Conservation (phyloP, 805 yeast species). For the Saturnispora gosingensis region DNA sequence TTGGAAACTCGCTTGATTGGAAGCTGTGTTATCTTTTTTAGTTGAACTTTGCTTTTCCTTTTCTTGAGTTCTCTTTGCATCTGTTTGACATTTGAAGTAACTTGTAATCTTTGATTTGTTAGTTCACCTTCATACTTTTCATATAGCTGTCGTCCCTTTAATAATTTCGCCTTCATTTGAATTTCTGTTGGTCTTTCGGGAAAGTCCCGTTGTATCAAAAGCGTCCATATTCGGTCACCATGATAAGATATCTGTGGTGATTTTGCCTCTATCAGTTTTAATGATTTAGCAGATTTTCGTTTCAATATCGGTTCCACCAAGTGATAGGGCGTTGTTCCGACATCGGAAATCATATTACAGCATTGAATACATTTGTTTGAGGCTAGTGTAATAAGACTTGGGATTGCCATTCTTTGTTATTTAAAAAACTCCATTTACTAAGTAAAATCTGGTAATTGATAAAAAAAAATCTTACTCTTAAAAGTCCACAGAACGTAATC, state of each 20-base stretch:
- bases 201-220: conserved; percentile 38
- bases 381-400: conserved; percentile 1
- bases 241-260: conserved; percentile 35
- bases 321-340: conserved; percentile 33
- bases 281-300: conserved; percentile 37
- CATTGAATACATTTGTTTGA: conserved; percentile 22
- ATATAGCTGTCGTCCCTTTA: conserved; percentile 33
- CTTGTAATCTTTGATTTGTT: conserved; percentile 34
- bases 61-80: conserved; percentile 32
- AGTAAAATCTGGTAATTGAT: neutral
- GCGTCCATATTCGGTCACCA: conserved; percentile 38
- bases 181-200: conserved; percentile 31
- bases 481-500: neutral
- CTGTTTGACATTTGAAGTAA: conserved; percentile 35
- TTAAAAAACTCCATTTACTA: neutral
- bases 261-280: conserved; percentile 31
- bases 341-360: conserved; percentile 26
- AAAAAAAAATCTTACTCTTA: neutral
- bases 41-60: conserved; percentile 35
- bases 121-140: conserved; percentile 31
- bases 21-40: conserved; percentile 20
- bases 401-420: neutral
- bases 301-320: conserved; percentile 37
- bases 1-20: neutral
- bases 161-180: conserved; percentile 13